A percentile compares a stretch with the other conserved stretches of the same genome.
Evolutionary conservation across 495 filamentous ascomycete genomes (phyloP).

Genomic region (Penicillium canariense): DNA sequence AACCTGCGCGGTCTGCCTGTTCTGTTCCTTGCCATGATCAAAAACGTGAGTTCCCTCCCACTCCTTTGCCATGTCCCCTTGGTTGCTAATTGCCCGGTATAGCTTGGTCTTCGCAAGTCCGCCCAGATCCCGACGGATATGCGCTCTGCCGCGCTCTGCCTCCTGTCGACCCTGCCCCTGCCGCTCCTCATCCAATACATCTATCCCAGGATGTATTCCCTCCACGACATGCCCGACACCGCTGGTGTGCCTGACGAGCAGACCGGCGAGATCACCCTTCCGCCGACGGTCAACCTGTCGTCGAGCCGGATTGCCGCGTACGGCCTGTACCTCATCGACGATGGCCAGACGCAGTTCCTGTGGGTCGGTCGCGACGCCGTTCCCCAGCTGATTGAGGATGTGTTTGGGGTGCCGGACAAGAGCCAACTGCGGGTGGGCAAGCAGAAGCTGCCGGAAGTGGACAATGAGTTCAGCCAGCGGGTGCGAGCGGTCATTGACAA

Average conservation of each 20-base stretch:
- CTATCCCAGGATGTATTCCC: constrained; percentile 87
- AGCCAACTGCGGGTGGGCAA: constrained; percentile 88
- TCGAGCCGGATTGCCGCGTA: constrained; percentile 85
- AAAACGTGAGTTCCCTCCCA: constrained; percentile 62
- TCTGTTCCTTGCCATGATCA: constrained; percentile 90
- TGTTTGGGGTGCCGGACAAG: constrained; percentile 81
- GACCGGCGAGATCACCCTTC: constrained; percentile 84
- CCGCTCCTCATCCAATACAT: constrained; percentile 96
- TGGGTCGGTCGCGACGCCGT: constrained; percentile 95
- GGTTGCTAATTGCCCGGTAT: constrained; percentile 19
- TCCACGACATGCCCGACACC: constrained; percentile 97
- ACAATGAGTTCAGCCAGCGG: constrained; percentile 95
- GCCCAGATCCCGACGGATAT: constrained; percentile 96
- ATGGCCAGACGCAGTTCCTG: constrained; percentile 95
- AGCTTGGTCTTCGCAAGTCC: constrained; percentile 91
- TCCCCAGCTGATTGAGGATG: constrained; percentile 81
- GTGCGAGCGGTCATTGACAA: constrained; percentile 87
- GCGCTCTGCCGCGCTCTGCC: constrained; percentile 86
- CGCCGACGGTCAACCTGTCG: constrained; percentile 81
- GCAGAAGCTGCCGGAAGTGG: constrained; percentile 75
- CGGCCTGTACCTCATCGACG: constrained; percentile 96
- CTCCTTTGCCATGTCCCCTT: neutral
- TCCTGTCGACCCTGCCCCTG: constrained; percentile 87
- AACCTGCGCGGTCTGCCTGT: constrained; percentile 86
- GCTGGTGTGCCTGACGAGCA: constrained; percentile 80